Evolutionary conservation across 2,329 filamentous ascomycete species (phyloP), one percentile per base, ranked within the genome.

Genomic region (Sporothrix mexicana): DNA sequence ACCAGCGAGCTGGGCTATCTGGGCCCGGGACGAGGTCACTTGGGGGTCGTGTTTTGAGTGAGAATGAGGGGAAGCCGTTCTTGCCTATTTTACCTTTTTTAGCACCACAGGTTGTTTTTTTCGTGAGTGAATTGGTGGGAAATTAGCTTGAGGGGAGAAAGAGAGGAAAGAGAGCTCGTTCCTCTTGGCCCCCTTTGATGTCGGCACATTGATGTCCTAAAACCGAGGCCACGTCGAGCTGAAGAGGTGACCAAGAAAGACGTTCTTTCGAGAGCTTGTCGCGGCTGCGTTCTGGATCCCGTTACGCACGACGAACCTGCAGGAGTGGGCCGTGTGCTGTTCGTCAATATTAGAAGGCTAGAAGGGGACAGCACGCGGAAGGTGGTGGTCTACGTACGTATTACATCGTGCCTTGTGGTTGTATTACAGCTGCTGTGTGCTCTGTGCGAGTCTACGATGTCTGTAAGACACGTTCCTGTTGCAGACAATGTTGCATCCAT

Each of bases 191-290:
- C 45, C 5, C 47, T 41, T 51, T 68, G 45, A 45, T 61, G 68
- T 73, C 72, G 72, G 72, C 61, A 55, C 25, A 70, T 59, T 61
- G 59, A 61, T 49, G 49, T 71, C 61, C 68, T 71, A 73, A 68
- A 41, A 68, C 72, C 72, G 72, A 73, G 49, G 68, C 62, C 66
- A 41, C 25, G 15, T 41, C 20, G n/a, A 45, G 61, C 36, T 62
- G 57, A 62, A 62, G 57, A 62, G 57, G 30, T 30, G 30, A 8
- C 57, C 30, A 41, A 41, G 57, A 66, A 6, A 36, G 30, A 36
- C 41, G 62, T 51, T 25, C 17, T n/a, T 25, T 1, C 17, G 51
- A 67, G 45, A 67, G 64, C 45, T 51, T 67, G 64, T 67, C 64
- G 64, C 64, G 64, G 45, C 23, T 51, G 66, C 25, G 66, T 70